These are phyloP conservation scores for Zelonia costaricensis DNA, from an alignment of 208 protist genomes.

Conservation along the genomic window DNA sequence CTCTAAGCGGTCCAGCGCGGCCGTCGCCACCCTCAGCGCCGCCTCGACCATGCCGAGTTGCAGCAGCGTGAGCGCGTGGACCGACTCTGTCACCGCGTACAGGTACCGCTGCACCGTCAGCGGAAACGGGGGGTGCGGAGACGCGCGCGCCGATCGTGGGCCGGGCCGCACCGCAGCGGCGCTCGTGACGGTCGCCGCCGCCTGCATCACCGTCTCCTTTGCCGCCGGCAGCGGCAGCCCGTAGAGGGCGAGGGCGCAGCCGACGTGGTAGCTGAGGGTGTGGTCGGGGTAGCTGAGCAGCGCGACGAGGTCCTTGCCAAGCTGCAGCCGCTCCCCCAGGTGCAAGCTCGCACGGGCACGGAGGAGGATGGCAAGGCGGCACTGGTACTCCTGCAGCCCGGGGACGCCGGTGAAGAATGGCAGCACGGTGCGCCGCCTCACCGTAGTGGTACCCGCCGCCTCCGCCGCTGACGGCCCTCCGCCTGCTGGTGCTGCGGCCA, in stretches of 20 bases:
- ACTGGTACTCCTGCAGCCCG: constrained; percentile 16
- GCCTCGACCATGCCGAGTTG: constrained; percentile 66
- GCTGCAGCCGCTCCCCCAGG: constrained; percentile 57
- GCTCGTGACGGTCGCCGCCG: constrained; percentile 9
- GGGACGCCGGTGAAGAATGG: background rate
- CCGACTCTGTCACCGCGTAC: constrained; percentile 54
- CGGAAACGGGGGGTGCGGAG: background rate
- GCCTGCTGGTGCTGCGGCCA: no score
- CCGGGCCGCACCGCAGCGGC: background rate
- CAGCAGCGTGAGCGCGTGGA: constrained; percentile 73
- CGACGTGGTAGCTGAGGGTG: constrained; percentile 35
- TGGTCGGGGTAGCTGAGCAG: constrained; percentile 36
- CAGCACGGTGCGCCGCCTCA: no score
- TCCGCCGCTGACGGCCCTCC: no score
- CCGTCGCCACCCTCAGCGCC: constrained; percentile 36
- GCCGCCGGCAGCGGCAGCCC: constrained; percentile 52
- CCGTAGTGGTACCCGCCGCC: background rate
- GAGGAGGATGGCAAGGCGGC: constrained; percentile 41
- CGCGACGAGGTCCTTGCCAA: constrained; percentile 45
- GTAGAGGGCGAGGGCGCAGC: constrained; percentile 52
- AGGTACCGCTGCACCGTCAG: constrained; percentile 23
- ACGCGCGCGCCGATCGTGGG: no score
- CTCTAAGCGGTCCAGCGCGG: constrained; percentile 16
- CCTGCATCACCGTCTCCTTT: constrained; percentile 35
- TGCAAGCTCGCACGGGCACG: constrained; percentile 54